These are phyloP conservation scores for Aspergillus oerlinghausenensis DNA, from an alignment of 2,329 filamentous ascomycete genomes.

Conservation along the genomic window DNA sequence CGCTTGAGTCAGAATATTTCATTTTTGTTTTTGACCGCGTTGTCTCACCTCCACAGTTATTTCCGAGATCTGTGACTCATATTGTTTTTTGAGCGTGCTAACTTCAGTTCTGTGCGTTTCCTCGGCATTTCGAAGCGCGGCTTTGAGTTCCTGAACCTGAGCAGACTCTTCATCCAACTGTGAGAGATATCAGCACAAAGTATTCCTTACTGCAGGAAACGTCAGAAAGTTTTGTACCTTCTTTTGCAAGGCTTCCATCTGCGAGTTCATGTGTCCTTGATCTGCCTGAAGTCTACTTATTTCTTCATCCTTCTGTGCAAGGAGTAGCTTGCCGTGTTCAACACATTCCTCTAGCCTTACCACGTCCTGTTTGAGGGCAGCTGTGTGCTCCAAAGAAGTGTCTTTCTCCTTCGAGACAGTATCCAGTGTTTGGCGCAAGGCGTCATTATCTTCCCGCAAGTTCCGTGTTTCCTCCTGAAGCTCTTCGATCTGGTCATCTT, in stretches of 20 bases:
- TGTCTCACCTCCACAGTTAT: slow-evolving; percentile 19
- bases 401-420: slow-evolving; percentile 20
- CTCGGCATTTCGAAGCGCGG: slow-evolving; percentile 17
- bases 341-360: slow-evolving; percentile 17
- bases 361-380: slow-evolving; percentile 24
- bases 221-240: slow-evolving; percentile 20
- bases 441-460: slow-evolving; percentile 18
- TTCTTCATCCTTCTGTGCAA: slow-evolving; percentile 22
- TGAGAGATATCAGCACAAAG: slow-evolving; percentile 5
- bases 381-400: slow-evolving; percentile 16
- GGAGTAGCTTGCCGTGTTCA: slow-evolving; percentile 15
- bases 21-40: not conserved
- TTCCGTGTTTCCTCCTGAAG: slow-evolving; percentile 32
- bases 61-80: slow-evolving; percentile 17
- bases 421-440: slow-evolving; percentile 18
- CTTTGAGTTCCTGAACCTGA: slow-evolving; percentile 18
- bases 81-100: slow-evolving; percentile 17
- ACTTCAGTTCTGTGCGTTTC: slow-evolving; percentile 17
- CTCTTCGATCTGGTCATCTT: slow-evolving; percentile 43
- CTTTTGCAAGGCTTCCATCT: slow-evolving; percentile 14
- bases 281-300: slow-evolving; percentile 19
- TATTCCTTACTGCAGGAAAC: not conserved
- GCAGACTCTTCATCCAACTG: slow-evolving; percentile 22
- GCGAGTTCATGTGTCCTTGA: slow-evolving; percentile 15
- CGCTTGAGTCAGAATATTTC: not conserved